Conservation (phyloP, 2,329 filamentous ascomycete genomes). For the Cladosporium sp. region DNA sequence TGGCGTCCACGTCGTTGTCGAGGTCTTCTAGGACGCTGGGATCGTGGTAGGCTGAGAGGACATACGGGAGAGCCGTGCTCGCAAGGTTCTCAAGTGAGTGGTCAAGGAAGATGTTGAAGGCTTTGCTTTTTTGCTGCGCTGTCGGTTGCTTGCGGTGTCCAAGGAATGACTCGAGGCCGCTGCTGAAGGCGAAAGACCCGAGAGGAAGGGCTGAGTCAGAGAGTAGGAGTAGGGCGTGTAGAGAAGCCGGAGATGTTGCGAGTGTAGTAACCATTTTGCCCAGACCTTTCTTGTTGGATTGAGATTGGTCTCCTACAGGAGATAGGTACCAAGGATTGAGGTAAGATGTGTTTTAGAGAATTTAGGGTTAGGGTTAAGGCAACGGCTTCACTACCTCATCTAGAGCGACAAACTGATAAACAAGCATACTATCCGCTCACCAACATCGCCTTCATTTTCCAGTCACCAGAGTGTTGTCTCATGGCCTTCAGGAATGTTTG, state of each 20-base stretch:
- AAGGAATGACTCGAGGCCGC: constrained; percentile 74
- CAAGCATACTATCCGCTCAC: no score
- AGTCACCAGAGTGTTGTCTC: no score
- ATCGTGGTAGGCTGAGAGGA: constrained; percentile 58
- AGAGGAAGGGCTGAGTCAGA: constrained; percentile 76
- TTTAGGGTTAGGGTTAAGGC: no score
- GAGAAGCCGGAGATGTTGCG: constrained; percentile 15
- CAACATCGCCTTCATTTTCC: no score
- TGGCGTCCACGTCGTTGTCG: constrained; percentile 72
- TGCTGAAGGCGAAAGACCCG: constrained; percentile 82
- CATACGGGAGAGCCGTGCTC: constrained; percentile 67
- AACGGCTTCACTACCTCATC: no score
- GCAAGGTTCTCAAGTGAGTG: constrained; percentile 67
- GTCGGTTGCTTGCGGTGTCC: constrained; percentile 49
- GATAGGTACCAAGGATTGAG: no score
- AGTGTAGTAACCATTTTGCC: no score
- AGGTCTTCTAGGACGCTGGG: constrained; percentile 44
- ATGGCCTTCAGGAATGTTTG: no score
- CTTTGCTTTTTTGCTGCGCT: constrained; percentile 25
- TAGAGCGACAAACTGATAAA: no score
- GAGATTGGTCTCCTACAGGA: no score
- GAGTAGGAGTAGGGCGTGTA: constrained; percentile 69
- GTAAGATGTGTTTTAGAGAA: no score
- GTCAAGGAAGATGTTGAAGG: constrained; percentile 60
- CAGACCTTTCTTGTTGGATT: no score